Evolutionary conservation across 2,329 filamentous ascomycete species (phyloP).

Genomic region (Sphaerostilbella broomeana): DNA sequence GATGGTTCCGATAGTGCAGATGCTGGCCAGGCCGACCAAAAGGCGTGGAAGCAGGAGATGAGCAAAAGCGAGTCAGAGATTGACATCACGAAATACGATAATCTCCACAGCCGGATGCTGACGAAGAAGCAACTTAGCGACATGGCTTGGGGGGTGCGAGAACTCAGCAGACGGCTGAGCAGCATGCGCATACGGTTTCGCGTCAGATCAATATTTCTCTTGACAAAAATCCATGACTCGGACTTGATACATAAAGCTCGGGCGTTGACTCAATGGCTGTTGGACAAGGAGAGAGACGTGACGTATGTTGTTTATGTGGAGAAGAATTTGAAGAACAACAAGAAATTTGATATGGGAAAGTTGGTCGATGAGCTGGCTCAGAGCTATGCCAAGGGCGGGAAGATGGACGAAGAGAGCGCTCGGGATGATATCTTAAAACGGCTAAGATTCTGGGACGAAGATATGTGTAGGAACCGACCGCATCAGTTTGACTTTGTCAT

Average conservation of each 20-base stretch:
- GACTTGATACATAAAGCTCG: constrained; percentile 70
- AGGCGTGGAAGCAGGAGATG: constrained; percentile 47
- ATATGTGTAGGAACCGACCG: constrained; percentile 69
- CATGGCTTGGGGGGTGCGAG: constrained; percentile 93
- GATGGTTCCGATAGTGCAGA: constrained; percentile 35
- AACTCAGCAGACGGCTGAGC: constrained; percentile 78
- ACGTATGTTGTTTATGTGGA: constrained; percentile 79
- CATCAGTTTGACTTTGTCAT: constrained; percentile 92
- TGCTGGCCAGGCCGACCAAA: constrained; percentile 51
- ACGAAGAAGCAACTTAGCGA: constrained; percentile 93
- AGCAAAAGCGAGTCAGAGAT: constrained; percentile 35
- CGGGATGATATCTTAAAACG: constrained; percentile 39
- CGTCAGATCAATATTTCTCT: constrained; percentile 75
- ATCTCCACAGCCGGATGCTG: constrained; percentile 62
- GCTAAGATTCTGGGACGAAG: constrained; percentile 75
- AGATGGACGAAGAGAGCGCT: constrained; percentile 29
- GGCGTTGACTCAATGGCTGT: constrained; percentile 72
- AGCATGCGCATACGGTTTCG: constrained; percentile 76
- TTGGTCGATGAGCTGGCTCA: constrained; percentile 56
- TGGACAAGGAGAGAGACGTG: constrained; percentile 60
- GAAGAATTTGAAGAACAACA: constrained; percentile 62
- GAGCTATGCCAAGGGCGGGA: constrained; percentile 33
- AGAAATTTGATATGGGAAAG: constrained; percentile 65
- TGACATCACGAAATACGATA: constrained; percentile 31
- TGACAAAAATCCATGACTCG: constrained; percentile 88